Evolutionary conservation across 495 filamentous ascomycete species (phyloP), one percentile per base, ranked within the genome.

Genomic region (Tuber magnatum): DNA sequence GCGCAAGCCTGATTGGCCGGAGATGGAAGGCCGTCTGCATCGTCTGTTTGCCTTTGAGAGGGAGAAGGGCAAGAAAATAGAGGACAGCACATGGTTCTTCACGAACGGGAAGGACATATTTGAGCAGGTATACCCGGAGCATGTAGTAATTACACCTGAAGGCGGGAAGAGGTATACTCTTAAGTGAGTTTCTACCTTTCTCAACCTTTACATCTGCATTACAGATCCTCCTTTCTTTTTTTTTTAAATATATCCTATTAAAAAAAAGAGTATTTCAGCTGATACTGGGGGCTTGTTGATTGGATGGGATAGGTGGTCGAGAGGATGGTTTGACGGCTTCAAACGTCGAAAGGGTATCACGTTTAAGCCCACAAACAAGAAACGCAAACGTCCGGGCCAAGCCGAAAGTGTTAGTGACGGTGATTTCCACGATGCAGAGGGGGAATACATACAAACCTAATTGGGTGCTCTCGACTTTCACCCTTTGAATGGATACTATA

Each of bases 1-100:
- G 42, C 77, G 77, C 75, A 79, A 79, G 76, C 77, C 77, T 35
- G 77, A 79, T 76, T 79, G 77, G 77, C 77, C 77, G 44, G 77
- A 79, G 75, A 79, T 79, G 77, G 77, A 79, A 56, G 73, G 73
- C 41, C 77, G 71, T 18, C 76, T 79, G 68, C 77, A 79, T 69
- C 75, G 77, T 43, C 77, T 77, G 61, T 79, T 79, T 74, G 74
- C 72, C 51, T 69, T 77, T 44, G 71, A 73, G 75, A 69, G 77
- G 28, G 70, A 68, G 28, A 74, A 46, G 20, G 77, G 75, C 24
- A 75, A 72, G n/a, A 75, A 71, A 39, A 76, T 79, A 20, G 46
- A 48, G 46, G 77, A 78, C 72, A 72, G 77, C 42, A 72, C 75
- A 56, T 79, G 77, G 77, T 79, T 79, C 42, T 79, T 79, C 72